Conservation (phyloP, 352 stramenopile species). For the Globisporangium canariense region DNA sequence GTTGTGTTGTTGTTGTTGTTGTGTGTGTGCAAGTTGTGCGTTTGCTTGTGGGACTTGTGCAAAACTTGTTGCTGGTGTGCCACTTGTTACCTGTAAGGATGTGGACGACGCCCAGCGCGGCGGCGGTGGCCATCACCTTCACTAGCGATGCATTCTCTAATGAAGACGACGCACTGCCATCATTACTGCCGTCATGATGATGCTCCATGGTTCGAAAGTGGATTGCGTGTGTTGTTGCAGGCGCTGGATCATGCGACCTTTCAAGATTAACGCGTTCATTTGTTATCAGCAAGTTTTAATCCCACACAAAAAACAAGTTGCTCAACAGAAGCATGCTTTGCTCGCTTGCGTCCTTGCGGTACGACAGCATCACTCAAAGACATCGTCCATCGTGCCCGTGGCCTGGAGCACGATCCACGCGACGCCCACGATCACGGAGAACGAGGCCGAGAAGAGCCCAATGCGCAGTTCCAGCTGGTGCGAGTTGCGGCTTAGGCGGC, state of each 20-base stretch:
- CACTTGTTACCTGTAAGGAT: slow-evolving; percentile 40
- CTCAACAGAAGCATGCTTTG: background rate
- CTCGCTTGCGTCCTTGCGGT: background rate
- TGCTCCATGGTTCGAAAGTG: slow-evolving; percentile 2
- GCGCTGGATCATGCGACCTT: slow-evolving; percentile 4
- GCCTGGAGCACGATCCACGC: slow-evolving; percentile 74
- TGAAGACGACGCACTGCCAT: background rate
- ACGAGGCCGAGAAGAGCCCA: slow-evolving; percentile 63
- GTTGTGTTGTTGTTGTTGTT: background rate
- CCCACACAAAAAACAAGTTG: background rate
- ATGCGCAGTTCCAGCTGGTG: slow-evolving; percentile 60
- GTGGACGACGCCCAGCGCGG: slow-evolving; percentile 50
- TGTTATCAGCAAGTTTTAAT: background rate
- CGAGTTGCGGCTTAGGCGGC: slow-evolving; percentile 51
- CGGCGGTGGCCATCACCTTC: slow-evolving; percentile 31
- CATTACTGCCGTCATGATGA: background rate
- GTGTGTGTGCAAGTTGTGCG: background rate
- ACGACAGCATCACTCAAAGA: slow-evolving; percentile 50
- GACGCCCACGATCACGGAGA: slow-evolving; percentile 73
- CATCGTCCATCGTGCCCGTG: slow-evolving; percentile 58
- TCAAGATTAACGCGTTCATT: background rate
- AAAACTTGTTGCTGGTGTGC: background rate
- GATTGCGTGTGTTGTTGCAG: background rate
- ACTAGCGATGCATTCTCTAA: slow-evolving; percentile 28
- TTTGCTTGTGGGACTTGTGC: background rate